Percentiles rank a stretch among this genome's conserved stretches.
Evolutionary conservation across 177 flowering plant species (phyloP).

Genomic region (Vitis hybrid): DNA sequence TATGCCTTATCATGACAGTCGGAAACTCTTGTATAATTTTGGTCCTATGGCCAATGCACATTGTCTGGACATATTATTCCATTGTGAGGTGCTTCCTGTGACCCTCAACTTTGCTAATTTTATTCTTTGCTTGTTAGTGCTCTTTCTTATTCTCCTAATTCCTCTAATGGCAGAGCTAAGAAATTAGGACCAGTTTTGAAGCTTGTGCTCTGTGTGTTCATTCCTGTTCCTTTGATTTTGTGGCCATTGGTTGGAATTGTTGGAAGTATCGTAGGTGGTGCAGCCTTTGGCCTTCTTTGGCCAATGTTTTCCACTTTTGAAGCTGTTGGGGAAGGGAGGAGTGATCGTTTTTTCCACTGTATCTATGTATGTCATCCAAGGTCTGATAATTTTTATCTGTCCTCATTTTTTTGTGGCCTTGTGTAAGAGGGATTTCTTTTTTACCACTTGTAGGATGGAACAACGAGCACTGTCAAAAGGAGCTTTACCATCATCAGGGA

Average conservation of each 20-base stretch:
- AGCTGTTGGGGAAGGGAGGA: conserved; percentile 85
- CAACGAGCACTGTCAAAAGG: conserved; percentile 61
- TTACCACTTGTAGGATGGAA: conserved; percentile 69
- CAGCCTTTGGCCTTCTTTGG: conserved; percentile 66
- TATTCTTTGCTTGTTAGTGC: neutral
- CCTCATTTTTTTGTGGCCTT: neutral
- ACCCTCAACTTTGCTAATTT: neutral
- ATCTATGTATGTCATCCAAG: conserved; percentile 44
- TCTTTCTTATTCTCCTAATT: conserved; percentile 13
- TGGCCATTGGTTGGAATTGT: conserved; percentile 77
- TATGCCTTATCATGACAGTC: conserved; percentile 60
- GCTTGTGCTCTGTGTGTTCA: conserved; percentile 50
- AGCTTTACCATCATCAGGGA: conserved; percentile 75
- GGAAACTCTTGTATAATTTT: conserved; percentile 71
- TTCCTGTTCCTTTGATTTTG: conserved; percentile 42
- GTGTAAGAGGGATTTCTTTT: neutral
- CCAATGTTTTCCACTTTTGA: conserved; percentile 86
- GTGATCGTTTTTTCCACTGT: conserved; percentile 59
- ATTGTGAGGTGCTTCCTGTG: conserved; percentile 48
- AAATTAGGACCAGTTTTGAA: conserved; percentile 77
- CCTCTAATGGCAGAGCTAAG: conserved; percentile 56
- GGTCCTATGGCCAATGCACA: conserved; percentile 82
- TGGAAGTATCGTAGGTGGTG: conserved; percentile 69
- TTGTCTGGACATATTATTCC: conserved; percentile 61
- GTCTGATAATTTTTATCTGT: neutral